Evolutionary conservation across 331 rosid genomes (phyloP).

Genomic region (Phaseolus coccineus): DNA sequence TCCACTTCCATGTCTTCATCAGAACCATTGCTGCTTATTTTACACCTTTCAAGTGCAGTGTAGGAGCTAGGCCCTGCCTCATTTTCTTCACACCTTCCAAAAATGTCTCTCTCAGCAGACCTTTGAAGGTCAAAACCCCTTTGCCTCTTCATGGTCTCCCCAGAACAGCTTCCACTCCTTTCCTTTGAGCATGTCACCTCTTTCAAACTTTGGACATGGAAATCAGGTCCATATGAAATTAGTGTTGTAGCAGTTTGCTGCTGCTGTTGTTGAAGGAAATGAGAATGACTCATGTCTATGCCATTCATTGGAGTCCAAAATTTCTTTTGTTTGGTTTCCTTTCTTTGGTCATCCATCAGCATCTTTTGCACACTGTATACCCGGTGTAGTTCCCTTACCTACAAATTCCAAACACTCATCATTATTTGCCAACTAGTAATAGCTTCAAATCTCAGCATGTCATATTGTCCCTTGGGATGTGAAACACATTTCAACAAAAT

Average conservation of each 20-base stretch:
- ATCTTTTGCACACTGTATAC: constrained; percentile 81
- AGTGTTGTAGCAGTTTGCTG: constrained; percentile 32
- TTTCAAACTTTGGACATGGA: constrained; percentile 56
- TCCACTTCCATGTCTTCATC: constrained; percentile 82
- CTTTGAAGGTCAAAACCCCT: constrained; percentile 82
- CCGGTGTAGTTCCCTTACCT: constrained; percentile 91
- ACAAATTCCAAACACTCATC: constrained; percentile 49
- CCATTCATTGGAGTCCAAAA: constrained; percentile 53
- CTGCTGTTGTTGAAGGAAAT: constrained; percentile 50
- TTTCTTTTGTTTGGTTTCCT: constrained; percentile 54
- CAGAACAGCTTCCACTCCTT: constrained; percentile 82
- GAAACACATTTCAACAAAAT: constrained; percentile 1
- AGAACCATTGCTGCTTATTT: constrained; percentile 49
- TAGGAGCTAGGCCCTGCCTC: constrained; percentile 60
- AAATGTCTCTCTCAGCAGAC: constrained; percentile 67
- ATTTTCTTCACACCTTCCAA: constrained; percentile 56
- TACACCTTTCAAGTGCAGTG: constrained; percentile 44
- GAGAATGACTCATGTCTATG: constrained; percentile 54
- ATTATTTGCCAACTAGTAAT: constrained; percentile 28
- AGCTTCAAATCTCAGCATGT: constrained; percentile 18
- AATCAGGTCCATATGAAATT: constrained; percentile 44
- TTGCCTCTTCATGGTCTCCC: constrained; percentile 60
- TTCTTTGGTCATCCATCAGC: constrained; percentile 76
- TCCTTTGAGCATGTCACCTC: constrained; percentile 66
- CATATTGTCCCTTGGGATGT: constrained; percentile 4